Evolutionary conservation across 805 yeast species (phyloP).

Genomic region (Myxozyma udenii): DNA sequence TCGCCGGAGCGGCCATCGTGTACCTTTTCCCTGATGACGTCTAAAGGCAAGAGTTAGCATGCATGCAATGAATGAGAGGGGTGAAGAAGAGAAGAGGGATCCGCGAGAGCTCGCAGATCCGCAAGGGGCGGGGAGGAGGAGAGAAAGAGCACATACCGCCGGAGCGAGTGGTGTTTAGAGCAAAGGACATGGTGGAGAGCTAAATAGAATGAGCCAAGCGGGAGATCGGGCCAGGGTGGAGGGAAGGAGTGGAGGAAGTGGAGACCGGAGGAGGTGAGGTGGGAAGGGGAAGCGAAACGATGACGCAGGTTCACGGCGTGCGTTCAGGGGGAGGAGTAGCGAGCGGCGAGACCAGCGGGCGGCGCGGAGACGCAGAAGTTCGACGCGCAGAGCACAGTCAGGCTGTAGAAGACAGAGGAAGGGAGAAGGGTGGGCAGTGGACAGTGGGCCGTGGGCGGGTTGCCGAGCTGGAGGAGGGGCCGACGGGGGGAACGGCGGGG

Average conservation of each 20-base stretch:
- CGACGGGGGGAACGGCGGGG: too few relatives aligned
- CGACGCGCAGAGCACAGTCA: too few relatives aligned
- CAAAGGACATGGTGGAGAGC: slow-evolving; percentile 4
- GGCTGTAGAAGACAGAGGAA: too few relatives aligned
- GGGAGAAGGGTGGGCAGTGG: too few relatives aligned
- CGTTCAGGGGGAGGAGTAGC: too few relatives aligned
- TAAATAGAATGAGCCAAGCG: not conserved
- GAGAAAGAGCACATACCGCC: slow-evolving; percentile 8
- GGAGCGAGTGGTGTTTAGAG: slow-evolving; percentile 10
- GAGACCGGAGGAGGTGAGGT: not conserved
- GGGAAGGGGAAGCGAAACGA: not conserved
- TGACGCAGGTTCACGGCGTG: too few relatives aligned
- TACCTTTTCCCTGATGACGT: slow-evolving; percentile 50
- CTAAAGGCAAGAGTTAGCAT: slow-evolving; percentile 5
- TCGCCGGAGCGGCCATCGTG: slow-evolving; percentile 71
- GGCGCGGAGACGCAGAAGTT: too few relatives aligned
- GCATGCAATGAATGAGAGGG: not conserved
- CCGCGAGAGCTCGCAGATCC: not conserved
- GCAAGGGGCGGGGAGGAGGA: not conserved
- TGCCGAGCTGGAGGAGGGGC: too few relatives aligned
- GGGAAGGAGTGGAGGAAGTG: not conserved
- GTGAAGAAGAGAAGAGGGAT: not conserved
- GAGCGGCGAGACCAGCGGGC: too few relatives aligned
- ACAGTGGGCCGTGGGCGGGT: too few relatives aligned
- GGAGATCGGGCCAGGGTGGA: not conserved